These are phyloP conservation scores for Globisporangium irregulare DNA, from an alignment of 352 stramenopile genomes.

Conservation along the genomic window DNA sequence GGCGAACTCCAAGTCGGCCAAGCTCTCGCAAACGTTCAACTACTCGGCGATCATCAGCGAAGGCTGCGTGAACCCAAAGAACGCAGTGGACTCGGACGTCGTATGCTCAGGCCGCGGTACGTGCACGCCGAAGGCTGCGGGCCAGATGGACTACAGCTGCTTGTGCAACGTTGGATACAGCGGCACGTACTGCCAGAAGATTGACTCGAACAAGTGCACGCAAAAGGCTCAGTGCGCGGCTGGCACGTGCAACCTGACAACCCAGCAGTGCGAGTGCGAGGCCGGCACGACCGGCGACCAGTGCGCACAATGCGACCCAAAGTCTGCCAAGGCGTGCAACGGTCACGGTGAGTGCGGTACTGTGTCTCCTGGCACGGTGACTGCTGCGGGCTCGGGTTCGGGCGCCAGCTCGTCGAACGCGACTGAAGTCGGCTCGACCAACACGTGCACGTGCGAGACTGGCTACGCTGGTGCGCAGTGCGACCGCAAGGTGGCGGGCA, in stretches of 20 bases:
- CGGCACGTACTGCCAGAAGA: slow-evolving; percentile 74
- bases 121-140: slow-evolving; percentile 38
- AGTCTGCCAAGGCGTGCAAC: slow-evolving; percentile 52
- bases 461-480: slow-evolving; percentile 64
- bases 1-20: slow-evolving; percentile 41
- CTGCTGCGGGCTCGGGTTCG: slow-evolving; percentile 24
- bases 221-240: slow-evolving; percentile 60
- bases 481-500: slow-evolving; percentile 45
- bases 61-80: slow-evolving; percentile 60
- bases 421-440: slow-evolving; percentile 31
- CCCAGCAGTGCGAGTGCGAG: slow-evolving; percentile 63
- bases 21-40: slow-evolving; percentile 54
- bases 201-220: slow-evolving; percentile 70
- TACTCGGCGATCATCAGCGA: slow-evolving; percentile 53
- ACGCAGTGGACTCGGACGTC: slow-evolving; percentile 42
- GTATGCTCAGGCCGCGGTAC: slow-evolving; percentile 77
- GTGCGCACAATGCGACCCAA: slow-evolving; percentile 64
- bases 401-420: slow-evolving; percentile 12
- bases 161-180: slow-evolving; percentile 75
- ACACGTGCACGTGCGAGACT: slow-evolving; percentile 53
- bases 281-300: slow-evolving; percentile 62
- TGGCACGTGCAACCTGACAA: slow-evolving; percentile 59
- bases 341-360: slow-evolving; percentile 49
- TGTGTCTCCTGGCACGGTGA: slow-evolving; percentile 21
- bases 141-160: slow-evolving; percentile 59